Evolutionary conservation across 2,329 filamentous ascomycete genomes (phyloP), one percentile per base, ranked within the genome.

Genomic region (Epichloe aotearoae): DNA sequence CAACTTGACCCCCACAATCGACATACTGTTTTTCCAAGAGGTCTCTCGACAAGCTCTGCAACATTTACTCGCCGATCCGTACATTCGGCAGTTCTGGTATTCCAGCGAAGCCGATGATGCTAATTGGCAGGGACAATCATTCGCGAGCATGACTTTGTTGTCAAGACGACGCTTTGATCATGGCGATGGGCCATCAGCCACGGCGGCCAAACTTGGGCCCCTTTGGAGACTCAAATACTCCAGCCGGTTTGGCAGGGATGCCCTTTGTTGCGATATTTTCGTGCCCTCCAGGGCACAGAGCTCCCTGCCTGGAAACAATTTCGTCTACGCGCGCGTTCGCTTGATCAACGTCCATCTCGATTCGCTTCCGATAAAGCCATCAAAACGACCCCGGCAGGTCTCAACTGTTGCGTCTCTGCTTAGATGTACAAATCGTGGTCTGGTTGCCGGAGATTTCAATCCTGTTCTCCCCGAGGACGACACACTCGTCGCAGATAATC

Each of bases 401-500:
- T 54, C 57, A 0, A 59, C 63, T 14, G 53, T 59, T 2, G 55
- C 61, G 0, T 50, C 50, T 4, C 53, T 64, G 12, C 54, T 70
- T 3, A 56, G 53, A 23, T 54, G 54, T 14, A 51, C 59, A 3
- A 61, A 58, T 1, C 55, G 52, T 23, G 67, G 66, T 0, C 42
- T 71, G 4, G 58, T 70, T 2, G 66, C 67, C 3, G 69, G 68
- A 11, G 66, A 70, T 49, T 71, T 70, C 52, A 70, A 71, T 49
- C 63, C 65, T 2, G 62, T 68, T 3, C 54, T 66, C 3, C 59
- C 63, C 1, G 61, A 66, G 43, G 69, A 72, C 48, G 52, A 54
- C 3, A 40, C 47, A 0, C 57, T 69, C 5, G 52, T 71, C 0
- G 49, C 52, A 12, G 55, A 58, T 2, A 69, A 66, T 8, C 26